Evolutionary conservation across 805 yeast species (phyloP).

Genomic region (Geotrichum ghanense): DNA sequence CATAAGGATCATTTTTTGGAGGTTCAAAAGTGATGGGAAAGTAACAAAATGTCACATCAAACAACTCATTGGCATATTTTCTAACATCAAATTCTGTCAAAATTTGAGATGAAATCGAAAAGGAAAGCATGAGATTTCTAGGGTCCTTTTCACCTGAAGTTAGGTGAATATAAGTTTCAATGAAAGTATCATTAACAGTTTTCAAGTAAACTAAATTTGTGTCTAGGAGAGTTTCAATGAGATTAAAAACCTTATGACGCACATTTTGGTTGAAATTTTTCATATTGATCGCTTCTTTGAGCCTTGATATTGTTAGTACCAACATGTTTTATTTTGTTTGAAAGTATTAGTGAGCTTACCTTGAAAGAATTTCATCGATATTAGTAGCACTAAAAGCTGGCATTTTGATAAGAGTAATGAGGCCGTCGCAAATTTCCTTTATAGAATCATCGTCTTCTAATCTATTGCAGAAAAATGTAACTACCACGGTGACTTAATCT

Average conservation of each 20-base stretch:
- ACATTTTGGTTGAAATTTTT: conserved; percentile 18
- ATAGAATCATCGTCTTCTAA: conserved; percentile 52
- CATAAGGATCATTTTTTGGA: conserved; percentile 78
- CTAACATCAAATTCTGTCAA: conserved; percentile 30
- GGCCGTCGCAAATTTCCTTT: conserved; percentile 41
- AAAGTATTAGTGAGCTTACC: conserved; percentile 19
- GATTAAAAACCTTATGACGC: conserved; percentile 46
- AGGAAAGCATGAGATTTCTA: conserved; percentile 63
- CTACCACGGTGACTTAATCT: conserved; percentile 24
- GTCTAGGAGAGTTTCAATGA: conserved; percentile 25
- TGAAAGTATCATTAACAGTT: conserved; percentile 30
- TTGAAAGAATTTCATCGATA: conserved; percentile 24
- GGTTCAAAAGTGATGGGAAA: conserved; percentile 94
- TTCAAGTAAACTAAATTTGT: conserved; percentile 7
- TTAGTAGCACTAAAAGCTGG: conserved; percentile 29
- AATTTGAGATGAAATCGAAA: conserved; percentile 41
- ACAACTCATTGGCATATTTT: conserved; percentile 51
- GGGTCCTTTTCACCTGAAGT: conserved; percentile 94
- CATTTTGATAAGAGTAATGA: conserved; percentile 42
- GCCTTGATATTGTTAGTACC: neutral
- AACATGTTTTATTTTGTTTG: neutral
- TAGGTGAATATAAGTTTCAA: conserved; percentile 50
- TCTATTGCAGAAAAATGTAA: conserved; percentile 49
- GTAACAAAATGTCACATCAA: conserved; percentile 86
- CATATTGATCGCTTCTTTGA: conserved; percentile 21